Evolutionary conservation across 2,329 filamentous ascomycete species (phyloP).

Genomic region (Calonectria honghensis): DNA sequence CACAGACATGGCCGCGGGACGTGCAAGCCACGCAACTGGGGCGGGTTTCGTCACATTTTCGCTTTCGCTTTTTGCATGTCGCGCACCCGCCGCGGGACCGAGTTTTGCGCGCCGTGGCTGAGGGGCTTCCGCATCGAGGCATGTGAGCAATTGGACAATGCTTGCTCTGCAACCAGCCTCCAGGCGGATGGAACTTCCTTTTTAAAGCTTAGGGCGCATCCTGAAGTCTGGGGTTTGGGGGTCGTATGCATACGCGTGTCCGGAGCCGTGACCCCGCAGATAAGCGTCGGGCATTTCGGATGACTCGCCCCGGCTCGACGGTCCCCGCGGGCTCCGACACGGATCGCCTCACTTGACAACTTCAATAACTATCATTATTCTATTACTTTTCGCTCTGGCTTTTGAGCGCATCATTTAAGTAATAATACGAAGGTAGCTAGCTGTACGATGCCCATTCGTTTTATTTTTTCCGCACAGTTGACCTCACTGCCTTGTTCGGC

Average conservation of each 20-base stretch:
- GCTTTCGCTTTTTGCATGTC: conserved; percentile 52
- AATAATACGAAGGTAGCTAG: too few species aligned
- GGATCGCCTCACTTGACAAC: too few species aligned
- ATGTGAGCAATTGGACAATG: background rate
- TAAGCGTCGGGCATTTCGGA: conserved; percentile 1
- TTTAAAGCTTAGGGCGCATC: conserved; percentile 1
- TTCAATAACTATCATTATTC: too few species aligned
- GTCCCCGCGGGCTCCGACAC: background rate
- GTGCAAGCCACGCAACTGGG: conserved; percentile 47
- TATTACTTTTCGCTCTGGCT: too few species aligned
- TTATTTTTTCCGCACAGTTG: too few species aligned
- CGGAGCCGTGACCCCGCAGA: background rate
- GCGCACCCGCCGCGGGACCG: conserved; percentile 51
- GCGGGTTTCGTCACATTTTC: conserved; percentile 51
- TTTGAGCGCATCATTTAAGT: too few species aligned
- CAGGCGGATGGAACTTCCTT: conserved; percentile 1
- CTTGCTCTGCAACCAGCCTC: background rate
- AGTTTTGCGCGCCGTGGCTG: background rate
- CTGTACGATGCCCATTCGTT: too few species aligned
- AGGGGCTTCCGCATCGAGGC: background rate
- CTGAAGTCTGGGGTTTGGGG: background rate
- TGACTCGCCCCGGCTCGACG: background rate
- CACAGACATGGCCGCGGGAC: background rate
- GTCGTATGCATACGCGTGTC: background rate
- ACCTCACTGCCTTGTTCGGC: too few species aligned